Evolutionary conservation across 164 flowering plant species (phyloP), one percentile per base, ranked within the genome.

Genomic region (Liquidambar formosana): DNA sequence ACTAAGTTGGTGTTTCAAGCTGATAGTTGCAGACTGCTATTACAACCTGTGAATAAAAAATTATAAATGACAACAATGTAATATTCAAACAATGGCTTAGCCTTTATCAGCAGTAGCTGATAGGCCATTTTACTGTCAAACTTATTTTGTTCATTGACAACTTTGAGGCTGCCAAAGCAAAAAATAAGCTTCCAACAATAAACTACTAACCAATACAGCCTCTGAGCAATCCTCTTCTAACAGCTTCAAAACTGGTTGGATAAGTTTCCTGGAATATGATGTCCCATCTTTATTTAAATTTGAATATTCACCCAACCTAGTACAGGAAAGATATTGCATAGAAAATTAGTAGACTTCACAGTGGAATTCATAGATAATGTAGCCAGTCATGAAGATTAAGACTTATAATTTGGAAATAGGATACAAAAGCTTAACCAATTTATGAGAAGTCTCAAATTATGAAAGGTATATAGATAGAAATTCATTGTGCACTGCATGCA

Each of bases 281-380:
- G 69, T 76, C 26, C 78, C 95, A 75, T 88, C 97, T 76, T 88
- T 91, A 82, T 87, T 89, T 54, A 60, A 72, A 79, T 73, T 83
- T 53, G 90, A 68, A 76, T 81, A 86, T 57, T 79, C 80, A 77
- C 79, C 82, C 82, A 91, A 79, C 85, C 98, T 93, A 75, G 53
- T 56, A 9, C 27, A 49, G 51, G 22, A 69, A 52, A 71, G 46
- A 45, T 49, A 49, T n/a, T 49, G n/a, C 16, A 49, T 49, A 15
- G n/a, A 16, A 49, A 49, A n/a, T 16, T 13, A 49, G 14, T 49
- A 49, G 53, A 49, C 16, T 49, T 49, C n/a, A 10, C 16, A 13
- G 53, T 33, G n/a, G 53, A 15, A 49, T 49, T 49, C 8, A 49
- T n/a, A 49, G 14, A 49, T 49, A 49, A n/a, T 18, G 14, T 16